Evolutionary conservation across 345 rosid species (phyloP).

Genomic region (Raphanus raphanistrum): DNA sequence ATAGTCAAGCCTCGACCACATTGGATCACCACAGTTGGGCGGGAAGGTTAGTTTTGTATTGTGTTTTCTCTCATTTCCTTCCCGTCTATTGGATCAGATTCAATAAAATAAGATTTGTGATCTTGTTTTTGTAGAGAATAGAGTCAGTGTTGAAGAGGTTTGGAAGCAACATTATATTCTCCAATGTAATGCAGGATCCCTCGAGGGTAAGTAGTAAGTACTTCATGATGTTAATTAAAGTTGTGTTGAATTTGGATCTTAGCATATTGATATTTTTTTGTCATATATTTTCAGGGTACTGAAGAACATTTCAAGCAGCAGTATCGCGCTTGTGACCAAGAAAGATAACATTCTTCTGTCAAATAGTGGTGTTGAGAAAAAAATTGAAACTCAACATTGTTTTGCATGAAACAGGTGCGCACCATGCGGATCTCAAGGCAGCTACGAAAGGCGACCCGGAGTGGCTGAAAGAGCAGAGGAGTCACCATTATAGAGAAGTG

Average conservation of each 20-base stretch:
- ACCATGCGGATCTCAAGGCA: conserved; percentile 73
- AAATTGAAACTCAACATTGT: not conserved
- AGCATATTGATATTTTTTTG: not conserved
- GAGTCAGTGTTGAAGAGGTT: conserved; percentile 55
- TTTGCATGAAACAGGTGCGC: conserved; percentile 56
- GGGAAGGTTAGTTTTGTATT: too few species aligned
- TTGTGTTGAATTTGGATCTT: not conserved
- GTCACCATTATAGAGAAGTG: conserved; percentile 54
- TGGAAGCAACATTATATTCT: conserved; percentile 70
- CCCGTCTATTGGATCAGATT: not conserved
- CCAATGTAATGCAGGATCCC: conserved; percentile 76
- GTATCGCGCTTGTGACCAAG: conserved; percentile 44
- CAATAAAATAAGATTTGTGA: not conserved
- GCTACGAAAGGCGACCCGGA: conserved; percentile 56
- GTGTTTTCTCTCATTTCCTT: not conserved
- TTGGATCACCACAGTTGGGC: too few species aligned
- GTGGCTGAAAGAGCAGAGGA: conserved; percentile 63
- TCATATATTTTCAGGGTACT: conserved; percentile 46
- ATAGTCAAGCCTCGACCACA: too few species aligned
- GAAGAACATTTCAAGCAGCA: conserved; percentile 54
- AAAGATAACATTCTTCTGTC: conserved; percentile 43
- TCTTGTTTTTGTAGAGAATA: conserved; percentile 44
- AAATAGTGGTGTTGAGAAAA: not conserved
- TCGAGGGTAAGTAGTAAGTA: conserved; percentile 53
- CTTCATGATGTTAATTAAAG: conserved; percentile 40